Percentiles rank a stretch among this genome's conserved stretches.
Evolutionary conservation across 208 protist genomes (phyloP).

Genomic region (Trypanosoma vivax): DNA sequence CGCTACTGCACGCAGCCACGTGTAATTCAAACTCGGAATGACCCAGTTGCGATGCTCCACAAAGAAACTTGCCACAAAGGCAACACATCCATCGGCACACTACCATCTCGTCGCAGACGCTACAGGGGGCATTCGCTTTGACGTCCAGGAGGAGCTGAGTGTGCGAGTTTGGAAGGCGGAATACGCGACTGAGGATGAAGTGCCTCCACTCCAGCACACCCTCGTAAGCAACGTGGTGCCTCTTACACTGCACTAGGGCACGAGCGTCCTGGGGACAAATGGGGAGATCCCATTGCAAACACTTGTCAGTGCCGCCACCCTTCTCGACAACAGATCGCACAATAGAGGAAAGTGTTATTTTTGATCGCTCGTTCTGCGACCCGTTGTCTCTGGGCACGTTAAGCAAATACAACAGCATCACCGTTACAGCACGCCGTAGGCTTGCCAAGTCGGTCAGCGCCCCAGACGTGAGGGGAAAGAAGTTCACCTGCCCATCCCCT

Average conservation of each 20-base stretch:
- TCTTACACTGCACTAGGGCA: constrained; percentile 1
- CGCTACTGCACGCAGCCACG: constrained; percentile 37
- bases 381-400: no score
- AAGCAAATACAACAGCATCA: no score
- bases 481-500: constrained; percentile 6
- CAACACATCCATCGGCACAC: constrained; percentile 43
- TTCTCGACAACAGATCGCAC: neutral
- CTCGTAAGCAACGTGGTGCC: constrained; percentile 6
- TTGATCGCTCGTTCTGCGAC: neutral
- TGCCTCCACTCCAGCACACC: constrained; percentile 24
- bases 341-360: constrained; percentile 1
- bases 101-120: constrained; percentile 21
- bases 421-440: constrained; percentile 24
- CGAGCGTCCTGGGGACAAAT: neutral
- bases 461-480: constrained; percentile 15
- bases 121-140: constrained; percentile 17
- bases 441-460: constrained; percentile 21
- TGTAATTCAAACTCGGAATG: constrained; percentile 50
- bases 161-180: constrained; percentile 47
- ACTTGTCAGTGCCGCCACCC: no score
- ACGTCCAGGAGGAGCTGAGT: constrained; percentile 27
- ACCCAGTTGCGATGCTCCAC: constrained; percentile 11
- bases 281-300: neutral
- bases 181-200: constrained; percentile 24
- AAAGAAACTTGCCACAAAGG: constrained; percentile 42